Evolutionary conservation across 23 red algal genomes (phyloP), one percentile per base, ranked within the genome.

Genomic region (Gracilaria gracilis): DNA sequence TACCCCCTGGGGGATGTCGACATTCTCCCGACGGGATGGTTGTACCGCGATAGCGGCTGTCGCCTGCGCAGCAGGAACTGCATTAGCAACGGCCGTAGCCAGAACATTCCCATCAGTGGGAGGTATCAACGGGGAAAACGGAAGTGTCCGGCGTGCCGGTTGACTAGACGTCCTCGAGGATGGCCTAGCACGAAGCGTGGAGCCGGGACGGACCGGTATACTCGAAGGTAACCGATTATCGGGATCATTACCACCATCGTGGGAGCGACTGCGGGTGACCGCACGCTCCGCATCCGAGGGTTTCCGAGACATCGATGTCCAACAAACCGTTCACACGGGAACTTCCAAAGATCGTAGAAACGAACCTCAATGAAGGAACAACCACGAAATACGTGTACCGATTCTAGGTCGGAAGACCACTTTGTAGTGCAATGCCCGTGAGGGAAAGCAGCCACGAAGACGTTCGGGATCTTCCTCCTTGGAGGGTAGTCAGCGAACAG

Each of bases 361-460:
- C 67, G 20, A 73, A 44, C 67, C 35, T 73, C 67, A 73, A 73
- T 44, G 31, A 40, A 42, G 67, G 21, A 42, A 42, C 17, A 24
- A 40, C 0, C 34, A 11, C 27, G 27, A 73, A n/a, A 20, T 23
- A 1, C 5, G 35, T 31, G 3, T 31, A 62, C 59, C 59, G 17
- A 23, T 24, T 73, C 34, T 73, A 73, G 20, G 35, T 73, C 31
- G 20, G 38, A 5, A 73, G 67, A 73, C 67, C 67, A 73, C 34
- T 44, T 73, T 73, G 67, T 40, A 73, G 67, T 73, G 67, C 35
- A 73, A 73, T 73, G 34, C 35, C 35, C 21, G 4, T 1, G 15
- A 73, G 33, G 21, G 67, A 4, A 73, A 44, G 23, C n/a, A 1
- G 44, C 67, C 35, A 73, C 20, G 24, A 73, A 42, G 31, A 42